Evolutionary conservation across 2,329 filamentous ascomycete species (phyloP), one percentile per base, ranked within the genome.

Genomic region (Cytospora mali): DNA sequence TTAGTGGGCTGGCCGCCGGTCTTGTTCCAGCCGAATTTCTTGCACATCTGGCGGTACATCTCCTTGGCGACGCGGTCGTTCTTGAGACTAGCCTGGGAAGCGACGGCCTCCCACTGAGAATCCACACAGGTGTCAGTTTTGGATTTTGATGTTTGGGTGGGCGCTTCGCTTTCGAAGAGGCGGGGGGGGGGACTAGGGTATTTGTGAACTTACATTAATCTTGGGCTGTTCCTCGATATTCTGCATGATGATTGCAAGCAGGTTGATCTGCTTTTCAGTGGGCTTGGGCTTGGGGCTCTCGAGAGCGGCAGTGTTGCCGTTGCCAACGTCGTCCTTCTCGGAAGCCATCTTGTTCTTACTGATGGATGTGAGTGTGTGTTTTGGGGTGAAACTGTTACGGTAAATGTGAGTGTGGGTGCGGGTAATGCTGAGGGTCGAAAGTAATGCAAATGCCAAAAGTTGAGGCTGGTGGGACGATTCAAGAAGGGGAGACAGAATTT

Each of bases 181-280:
- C n/a, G 18, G 39, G 6, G 13, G 6, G 18, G n/a, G 2, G 9
- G 42, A 23, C 9, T 3, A 18, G 39, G 39, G 21, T n/a, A 46
- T 10, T n/a, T 23, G 4, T 46, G 21, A 42, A 33, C 62, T 61
- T 28, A 64, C 62, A 31, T 70, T 49, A 31, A 67, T 42, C 11
- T 70, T 66, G 14, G 65, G 65, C 60, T 62, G 65, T 9, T 49
- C 55, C 25, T 66, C 61, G 21, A 68, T 60, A 21, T 64, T 62
- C 50, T 61, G 51, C 39, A 68, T 35, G 16, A 69, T 50, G 25
- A 62, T 54, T 11, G 55, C 59, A 4, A 66, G 33, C 14, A 69
- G 64, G 28, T 63, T 65, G n/a, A 51, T 46, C 27, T 69, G 67
- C 10, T 25, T 39, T 0, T 55, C 31, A 6, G 52, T 63, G 16